Evolutionary conservation across 1,139 yeast species (phyloP).

Genomic region (Yueomyces sp.): DNA sequence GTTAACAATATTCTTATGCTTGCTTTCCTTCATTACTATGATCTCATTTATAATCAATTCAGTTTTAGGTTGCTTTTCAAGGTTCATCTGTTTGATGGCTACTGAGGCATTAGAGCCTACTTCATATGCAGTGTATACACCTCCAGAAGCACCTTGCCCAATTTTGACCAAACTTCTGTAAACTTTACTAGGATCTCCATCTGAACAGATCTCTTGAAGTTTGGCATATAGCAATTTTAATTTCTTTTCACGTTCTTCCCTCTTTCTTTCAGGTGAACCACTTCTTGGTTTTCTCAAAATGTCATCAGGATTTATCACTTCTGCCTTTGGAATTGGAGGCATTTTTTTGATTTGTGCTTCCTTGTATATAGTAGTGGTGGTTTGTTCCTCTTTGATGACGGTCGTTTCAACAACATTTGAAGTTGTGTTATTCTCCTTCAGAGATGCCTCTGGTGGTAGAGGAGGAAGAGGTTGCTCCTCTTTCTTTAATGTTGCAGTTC

Average conservation of each 20-base stretch:
- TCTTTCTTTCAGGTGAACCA: constrained; percentile 29
- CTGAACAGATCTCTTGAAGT: constrained; percentile 65
- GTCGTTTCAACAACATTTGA: background rate
- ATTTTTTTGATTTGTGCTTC: constrained; percentile 2
- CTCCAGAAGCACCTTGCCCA: constrained; percentile 98
- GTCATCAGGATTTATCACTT: constrained; percentile 5
- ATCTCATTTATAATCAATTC: constrained; percentile 90
- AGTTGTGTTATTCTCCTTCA: constrained; percentile 1
- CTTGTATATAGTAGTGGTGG: background rate
- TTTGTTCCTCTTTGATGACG: background rate
- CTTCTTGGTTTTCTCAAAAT: constrained; percentile 11
- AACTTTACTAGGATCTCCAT: constrained; percentile 71
- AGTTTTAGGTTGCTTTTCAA: constrained; percentile 88
- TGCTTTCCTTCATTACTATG: constrained; percentile 84
- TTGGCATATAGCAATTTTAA: constrained; percentile 61
- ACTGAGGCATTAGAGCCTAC: constrained; percentile 49
- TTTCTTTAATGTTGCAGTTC: constrained; percentile 5
- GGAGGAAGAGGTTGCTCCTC: constrained; percentile 13
- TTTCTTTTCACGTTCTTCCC: constrained; percentile 60
- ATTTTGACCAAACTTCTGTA: constrained; percentile 66
- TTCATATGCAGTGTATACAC: constrained; percentile 86
- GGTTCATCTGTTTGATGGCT: constrained; percentile 91
- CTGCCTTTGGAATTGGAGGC: constrained; percentile 21
- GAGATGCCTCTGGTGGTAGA: constrained; percentile 1
- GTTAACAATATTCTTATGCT: constrained; percentile 84